These are phyloP conservation scores for Drosera capensis DNA, from an alignment of 148 eudicot species.

Conservation along the genomic window DNA sequence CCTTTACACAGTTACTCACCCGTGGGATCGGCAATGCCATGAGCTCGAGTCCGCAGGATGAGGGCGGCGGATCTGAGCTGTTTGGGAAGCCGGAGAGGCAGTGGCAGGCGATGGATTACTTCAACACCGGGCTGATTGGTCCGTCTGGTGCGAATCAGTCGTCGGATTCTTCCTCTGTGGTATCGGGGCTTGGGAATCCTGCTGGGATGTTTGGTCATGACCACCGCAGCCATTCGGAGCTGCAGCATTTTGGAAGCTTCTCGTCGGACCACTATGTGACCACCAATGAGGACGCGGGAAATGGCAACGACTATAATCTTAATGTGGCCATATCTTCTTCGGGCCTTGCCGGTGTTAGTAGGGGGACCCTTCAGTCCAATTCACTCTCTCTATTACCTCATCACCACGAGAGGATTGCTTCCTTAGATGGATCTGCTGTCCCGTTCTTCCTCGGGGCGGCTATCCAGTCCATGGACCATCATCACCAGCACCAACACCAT, in stretches of 20 bases:
- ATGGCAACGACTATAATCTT: constrained; percentile 33
- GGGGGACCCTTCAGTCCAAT: constrained; percentile 99
- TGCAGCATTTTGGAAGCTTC: constrained; percentile 38
- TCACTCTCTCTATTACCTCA: constrained; percentile 56
- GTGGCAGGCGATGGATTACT: constrained; percentile 42
- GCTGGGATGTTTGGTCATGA: constrained; percentile 15
- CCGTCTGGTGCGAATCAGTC: constrained; percentile 4
- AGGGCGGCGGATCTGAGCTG: constrained; percentile 1
- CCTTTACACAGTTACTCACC: constrained; percentile 73
- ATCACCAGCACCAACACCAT: background rate
- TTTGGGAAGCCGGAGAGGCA: constrained; percentile 1
- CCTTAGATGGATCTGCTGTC: constrained; percentile 37
- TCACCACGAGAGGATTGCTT: constrained; percentile 51
- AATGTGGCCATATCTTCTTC: constrained; percentile 44
- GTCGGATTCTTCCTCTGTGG: constrained; percentile 11
- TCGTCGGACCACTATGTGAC: constrained; percentile 12
- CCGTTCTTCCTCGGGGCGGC: constrained; percentile 59
- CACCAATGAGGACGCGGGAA: constrained; percentile 11
- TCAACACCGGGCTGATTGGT: constrained; percentile 6
- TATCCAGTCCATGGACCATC: constrained; percentile 22
- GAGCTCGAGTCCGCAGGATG: constrained; percentile 16
- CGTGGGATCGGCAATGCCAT: constrained; percentile 21
- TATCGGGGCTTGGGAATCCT: constrained; percentile 13
- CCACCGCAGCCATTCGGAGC: constrained; percentile 18
- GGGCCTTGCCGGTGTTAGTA: constrained; percentile 39